Base-by-base conservation (phyloP, 352 stramenopile species). In the Pythium phragmitis region DNA sequence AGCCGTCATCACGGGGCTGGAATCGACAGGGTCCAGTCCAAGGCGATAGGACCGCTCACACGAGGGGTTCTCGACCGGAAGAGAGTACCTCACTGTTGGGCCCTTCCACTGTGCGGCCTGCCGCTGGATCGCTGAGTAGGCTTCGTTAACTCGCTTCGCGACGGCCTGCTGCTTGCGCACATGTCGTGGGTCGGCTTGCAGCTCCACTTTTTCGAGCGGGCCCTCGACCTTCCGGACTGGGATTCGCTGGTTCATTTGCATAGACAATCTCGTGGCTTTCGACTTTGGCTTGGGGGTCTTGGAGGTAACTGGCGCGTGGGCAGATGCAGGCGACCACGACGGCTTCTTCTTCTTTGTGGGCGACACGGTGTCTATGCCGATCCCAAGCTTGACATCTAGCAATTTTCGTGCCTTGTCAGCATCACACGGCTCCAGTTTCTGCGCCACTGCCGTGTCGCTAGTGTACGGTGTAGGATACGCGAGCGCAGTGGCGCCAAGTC, bases 41-140 rank as follows among this genome's bases (percentile, higher is more conserved):
- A 88, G 76, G 2, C 81, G 79, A 57, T 86, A 87, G 3, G 79
- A 60, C 30, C 79, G 75, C 54, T 67, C 62, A 47, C 77, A 69
- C 17, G 43, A 36, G 11, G 57, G 39, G 36, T 84, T 72, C 50
- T 87, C 77, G 7, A 90, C 46, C 14, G 81, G 81, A 9, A 90
- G 59, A 14, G 72, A 60, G 45, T 90, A 90, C 21, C 81, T 61
- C 19, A 73, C 26, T 2, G 67, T 70, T 0, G 77, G 73, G 28
- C 86, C 71, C 63, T 83, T 87, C 5, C 66, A 42, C 6, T 70
- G 56, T 23, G 77, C 68, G 0, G 80, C 63, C 17, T 72, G 65
- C 11, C 59, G 47, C 41, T 77, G 74, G 41, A 82, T 56, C 12
- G 63, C 63, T 7, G 53, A 28, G 23, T 77, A 83, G 0, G 49